Base-by-base conservation (phyloP, 2,329 filamentous ascomycete genomes). In the Trichoderma atrobrunneum region DNA sequence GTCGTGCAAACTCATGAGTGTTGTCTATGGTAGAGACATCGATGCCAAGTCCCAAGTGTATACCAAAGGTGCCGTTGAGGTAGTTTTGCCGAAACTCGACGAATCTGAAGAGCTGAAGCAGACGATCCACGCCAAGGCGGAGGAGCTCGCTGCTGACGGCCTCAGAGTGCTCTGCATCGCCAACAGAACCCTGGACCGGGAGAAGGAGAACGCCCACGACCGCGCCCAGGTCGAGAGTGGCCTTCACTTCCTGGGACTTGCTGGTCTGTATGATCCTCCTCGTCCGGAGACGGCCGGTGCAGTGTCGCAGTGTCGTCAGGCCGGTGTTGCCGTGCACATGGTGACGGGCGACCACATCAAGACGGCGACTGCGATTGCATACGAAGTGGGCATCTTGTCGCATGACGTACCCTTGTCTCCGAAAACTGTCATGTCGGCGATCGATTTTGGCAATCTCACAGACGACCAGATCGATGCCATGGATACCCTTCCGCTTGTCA, bases 1-100 rank as follows among this genome's bases (percentile, higher is more conserved):
- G 0, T 88, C 88, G 48, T 88, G 91, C 80, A 93, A 93, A 82
- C 87, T 90, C 72, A 93, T 93, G 91, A 91, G 90, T 48, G 91
- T 93, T 63, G 86, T 93, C 32, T 92, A 91, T 57, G 79, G 80
- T 8, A 79, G 76, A 57, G 79, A 78, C 2, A 21, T 80, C 18
- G 81, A 81, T 28, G 77, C 79, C 12, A 78, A 79, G 12, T 78
- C 78, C 61, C 80, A 82, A 14, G 84, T 88, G 21, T 89, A 87
- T 74, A 86, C 86, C 77, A 90, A 90, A 77, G 88, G 88, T 54
- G 88, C 88, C 1, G 82, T 88, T 21, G 88, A 90, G 77, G 83
- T 86, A n/a, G 81, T 90, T 59, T 76, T 90, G 30, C 86, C 87
- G 2, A 82, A 87, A 11, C 80, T 89, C 30, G 79, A 85, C 14